Conservation (phyloP, 257 asterid genomes). For the Solanum sejunctum region DNA sequence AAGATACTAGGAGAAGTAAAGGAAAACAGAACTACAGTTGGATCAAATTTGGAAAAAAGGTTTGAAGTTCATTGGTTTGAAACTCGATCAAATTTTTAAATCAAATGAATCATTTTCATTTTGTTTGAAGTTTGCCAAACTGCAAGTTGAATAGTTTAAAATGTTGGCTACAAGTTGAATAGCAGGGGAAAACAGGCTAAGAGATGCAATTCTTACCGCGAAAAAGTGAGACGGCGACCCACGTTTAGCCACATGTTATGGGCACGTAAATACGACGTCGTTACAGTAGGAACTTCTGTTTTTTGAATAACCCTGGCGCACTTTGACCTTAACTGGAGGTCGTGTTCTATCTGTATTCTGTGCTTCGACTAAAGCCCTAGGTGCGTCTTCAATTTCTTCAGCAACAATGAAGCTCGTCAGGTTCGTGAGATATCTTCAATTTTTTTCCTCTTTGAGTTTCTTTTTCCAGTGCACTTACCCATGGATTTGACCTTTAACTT, state of each 20-base stretch:
- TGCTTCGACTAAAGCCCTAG: background rate
- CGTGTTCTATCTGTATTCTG: background rate
- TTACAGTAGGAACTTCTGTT: background rate
- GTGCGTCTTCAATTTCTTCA: background rate
- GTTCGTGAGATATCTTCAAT: background rate
- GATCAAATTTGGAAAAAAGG: too few relatives aligned
- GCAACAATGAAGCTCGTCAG: slow-evolving; percentile 6
- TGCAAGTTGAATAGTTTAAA: background rate
- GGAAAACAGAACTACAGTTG: too few relatives aligned
- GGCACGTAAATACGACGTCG: background rate
- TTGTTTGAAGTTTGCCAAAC: background rate
- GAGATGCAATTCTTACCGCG: background rate
- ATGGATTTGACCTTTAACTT: background rate
- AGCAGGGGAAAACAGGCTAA: background rate
- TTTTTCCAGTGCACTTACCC: background rate
- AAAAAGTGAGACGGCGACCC: background rate
- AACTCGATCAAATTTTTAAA: background rate
- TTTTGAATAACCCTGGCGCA: background rate
- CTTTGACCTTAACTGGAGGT: background rate
- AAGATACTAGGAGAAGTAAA: too few relatives aligned
- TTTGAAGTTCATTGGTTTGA: background rate
- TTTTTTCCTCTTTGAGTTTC: background rate
- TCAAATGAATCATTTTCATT: background rate
- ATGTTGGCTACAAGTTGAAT: background rate
- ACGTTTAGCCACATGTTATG: background rate